These are phyloP conservation scores for Arthrobotrys pseudoclavata DNA, from an alignment of 2,329 filamentous ascomycete genomes.

Conservation along the genomic window DNA sequence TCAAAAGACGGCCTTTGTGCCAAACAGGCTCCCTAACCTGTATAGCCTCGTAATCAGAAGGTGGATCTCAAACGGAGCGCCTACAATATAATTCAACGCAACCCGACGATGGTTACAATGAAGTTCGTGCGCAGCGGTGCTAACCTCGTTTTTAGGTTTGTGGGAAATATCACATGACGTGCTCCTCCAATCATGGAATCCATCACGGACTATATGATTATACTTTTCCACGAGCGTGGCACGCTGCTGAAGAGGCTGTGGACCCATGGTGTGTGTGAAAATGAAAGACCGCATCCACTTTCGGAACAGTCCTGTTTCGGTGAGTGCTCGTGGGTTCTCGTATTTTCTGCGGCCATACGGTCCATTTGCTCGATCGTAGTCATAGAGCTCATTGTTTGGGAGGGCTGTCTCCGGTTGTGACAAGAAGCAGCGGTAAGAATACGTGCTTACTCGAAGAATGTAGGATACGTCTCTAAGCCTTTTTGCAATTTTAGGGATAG, in stretches of 20 bases:
- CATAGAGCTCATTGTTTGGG: neutral
- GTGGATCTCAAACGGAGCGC: constrained; percentile 1
- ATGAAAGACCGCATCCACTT: constrained; percentile 12
- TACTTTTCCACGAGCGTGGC: constrained; percentile 5
- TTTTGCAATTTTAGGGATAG: constrained; percentile 7
- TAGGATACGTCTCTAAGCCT: neutral
- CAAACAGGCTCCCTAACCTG: constrained; percentile 7
- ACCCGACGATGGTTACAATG: neutral
- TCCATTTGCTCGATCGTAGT: constrained; percentile 5
- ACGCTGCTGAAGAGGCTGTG: constrained; percentile 2
- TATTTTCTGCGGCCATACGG: constrained; percentile 12
- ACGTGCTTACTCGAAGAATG: neutral
- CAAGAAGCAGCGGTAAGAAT: constrained; percentile 9
- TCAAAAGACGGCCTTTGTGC: constrained; percentile 7
- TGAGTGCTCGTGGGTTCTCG: constrained; percentile 1
- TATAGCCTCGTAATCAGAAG: constrained; percentile 15
- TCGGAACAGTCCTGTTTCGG: neutral
- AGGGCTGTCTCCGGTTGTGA: neutral
- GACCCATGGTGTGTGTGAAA: neutral
- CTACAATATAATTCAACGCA: constrained; percentile 2
- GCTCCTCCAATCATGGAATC: neutral
- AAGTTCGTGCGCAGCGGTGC: neutral
- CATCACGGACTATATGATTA: neutral
- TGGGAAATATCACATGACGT: constrained; percentile 10
- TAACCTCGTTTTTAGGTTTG: neutral